A percentile compares a stretch with the other conserved stretches of the same genome.
Evolutionary conservation across 345 rosid species (phyloP).

Genomic region (Erodium maritimum): DNA sequence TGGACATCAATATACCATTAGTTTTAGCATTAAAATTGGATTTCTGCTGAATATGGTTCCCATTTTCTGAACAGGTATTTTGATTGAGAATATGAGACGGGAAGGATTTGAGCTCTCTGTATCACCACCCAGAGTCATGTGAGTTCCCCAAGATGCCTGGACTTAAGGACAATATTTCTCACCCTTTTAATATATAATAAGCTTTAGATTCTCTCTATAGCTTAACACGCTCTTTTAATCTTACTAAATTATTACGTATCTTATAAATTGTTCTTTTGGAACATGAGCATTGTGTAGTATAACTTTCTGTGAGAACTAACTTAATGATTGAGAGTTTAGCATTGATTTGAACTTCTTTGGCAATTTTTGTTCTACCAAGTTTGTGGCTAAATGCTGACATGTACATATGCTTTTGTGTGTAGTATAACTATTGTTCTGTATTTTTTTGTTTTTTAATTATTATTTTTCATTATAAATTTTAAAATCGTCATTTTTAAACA

Average conservation of each 20-base stretch:
- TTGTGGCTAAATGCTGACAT: too few relatives aligned
- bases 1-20: neutral
- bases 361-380: neutral
- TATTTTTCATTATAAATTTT: too few relatives aligned
- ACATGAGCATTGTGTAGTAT: too few relatives aligned
- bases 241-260: too few relatives aligned
- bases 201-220: too few relatives aligned
- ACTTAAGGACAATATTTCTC: neutral
- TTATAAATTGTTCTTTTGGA: too few relatives aligned
- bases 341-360: neutral
- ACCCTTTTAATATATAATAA: neutral
- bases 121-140: constrained; percentile 98
- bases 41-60: constrained; percentile 10
- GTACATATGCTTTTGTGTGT: too few relatives aligned
- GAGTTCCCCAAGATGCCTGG: constrained; percentile 21
- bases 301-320: neutral
- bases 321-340: neutral
- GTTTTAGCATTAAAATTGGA: neutral
- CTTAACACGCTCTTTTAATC: too few relatives aligned
- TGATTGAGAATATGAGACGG: constrained; percentile 97
- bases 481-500: too few relatives aligned
- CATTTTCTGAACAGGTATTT: constrained; percentile 49
- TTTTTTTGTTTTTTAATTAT: too few relatives aligned
- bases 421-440: too few relatives aligned
- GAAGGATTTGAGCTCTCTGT: constrained; percentile 95